Evolutionary conservation across 2,329 filamentous ascomycete genomes (phyloP).

Genomic region (Bimuria novae-zelandiae): DNA sequence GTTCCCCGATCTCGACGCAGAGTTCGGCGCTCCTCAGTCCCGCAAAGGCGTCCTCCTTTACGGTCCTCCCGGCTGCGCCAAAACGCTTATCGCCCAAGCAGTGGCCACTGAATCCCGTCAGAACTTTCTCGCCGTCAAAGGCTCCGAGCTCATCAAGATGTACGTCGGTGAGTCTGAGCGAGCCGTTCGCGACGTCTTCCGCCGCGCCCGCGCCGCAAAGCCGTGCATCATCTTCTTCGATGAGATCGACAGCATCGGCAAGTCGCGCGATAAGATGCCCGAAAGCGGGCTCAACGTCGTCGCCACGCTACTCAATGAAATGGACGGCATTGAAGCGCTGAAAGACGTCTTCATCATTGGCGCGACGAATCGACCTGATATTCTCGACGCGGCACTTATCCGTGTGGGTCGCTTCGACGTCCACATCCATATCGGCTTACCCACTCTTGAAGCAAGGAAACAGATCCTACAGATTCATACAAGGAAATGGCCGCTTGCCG

Average conservation of each 20-base stretch:
- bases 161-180: constrained; percentile 95
- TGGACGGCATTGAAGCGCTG: constrained; percentile 90
- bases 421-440: constrained; percentile 83
- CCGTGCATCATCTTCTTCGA: constrained; percentile 97
- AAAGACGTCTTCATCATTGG: constrained; percentile 85
- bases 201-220: constrained; percentile 79
- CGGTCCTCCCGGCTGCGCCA: constrained; percentile 91
- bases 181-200: constrained; percentile 81
- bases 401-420: constrained; percentile 85
- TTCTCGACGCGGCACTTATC: constrained; percentile 82
- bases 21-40: constrained; percentile 47
- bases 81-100: constrained; percentile 89
- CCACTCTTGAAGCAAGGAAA: constrained; percentile 71
- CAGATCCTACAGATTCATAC: constrained; percentile 76
- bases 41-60: constrained; percentile 87
- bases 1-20: constrained; percentile 42
- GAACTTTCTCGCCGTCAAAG: constrained; percentile 95
- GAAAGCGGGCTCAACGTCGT: constrained; percentile 76
- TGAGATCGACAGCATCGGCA: constrained; percentile 86
- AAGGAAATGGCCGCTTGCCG: constrained; percentile 61
- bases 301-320: constrained; percentile 87
- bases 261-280: constrained; percentile 55
- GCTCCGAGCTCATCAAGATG: constrained; percentile 91
- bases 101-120: constrained; percentile 87
- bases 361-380: constrained; percentile 87